Base-by-base conservation (phyloP, 148 eudicot genomes). In the Gaultheria prostrata region DNA sequence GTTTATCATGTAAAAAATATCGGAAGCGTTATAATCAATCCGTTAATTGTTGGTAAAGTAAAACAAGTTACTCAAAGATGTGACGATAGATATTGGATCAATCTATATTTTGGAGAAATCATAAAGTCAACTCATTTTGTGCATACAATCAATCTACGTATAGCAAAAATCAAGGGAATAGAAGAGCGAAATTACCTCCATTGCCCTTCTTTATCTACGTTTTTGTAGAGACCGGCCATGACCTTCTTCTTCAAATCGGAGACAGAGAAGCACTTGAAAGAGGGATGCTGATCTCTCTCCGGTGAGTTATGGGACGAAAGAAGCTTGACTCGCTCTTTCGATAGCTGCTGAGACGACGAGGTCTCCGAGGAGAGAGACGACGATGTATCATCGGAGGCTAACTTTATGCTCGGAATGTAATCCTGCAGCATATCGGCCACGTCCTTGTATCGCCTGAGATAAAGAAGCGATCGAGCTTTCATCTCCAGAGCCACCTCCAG, bases 391-490 rank as follows among this genome's bases (percentile, higher is more conserved):
- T 92, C 94, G 81, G 87, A 67, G 46, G 83, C 83, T 86, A 90
- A 87, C 79, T 89, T 94, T 51, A 93, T 84, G 86, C 99, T 97
- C 9, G 99, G 99, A 45, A 97, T 97, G 78, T 92, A 93, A 61
- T 97, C 98, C 77, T 93, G 98, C 0, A 97, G 78, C 98, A 97
- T 90, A 82, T 93, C 90, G 14, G 97, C 98, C 2, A 94, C 94
- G 4, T 97, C 97, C 71, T 91, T 97, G 88, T 88, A 94, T 51
- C 98, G 88, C n/a, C 93, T 85, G 39, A 94, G 88, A 73, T 85
- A 87, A 10, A 97, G 92, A 26, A 97, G 87, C 17, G 91, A 90
- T 9, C 97, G 90, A 4, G 98, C 97, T 57, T 90, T 97, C 74
- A 94, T 89, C 87, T 97, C 97, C 0, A 97, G 87, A 94, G 83